A percentile compares a stretch with the other conserved stretches of the same genome.
These are phyloP conservation scores for Kuraishia floccosa DNA, from an alignment of 805 yeast genomes.

Conservation along the genomic window DNA sequence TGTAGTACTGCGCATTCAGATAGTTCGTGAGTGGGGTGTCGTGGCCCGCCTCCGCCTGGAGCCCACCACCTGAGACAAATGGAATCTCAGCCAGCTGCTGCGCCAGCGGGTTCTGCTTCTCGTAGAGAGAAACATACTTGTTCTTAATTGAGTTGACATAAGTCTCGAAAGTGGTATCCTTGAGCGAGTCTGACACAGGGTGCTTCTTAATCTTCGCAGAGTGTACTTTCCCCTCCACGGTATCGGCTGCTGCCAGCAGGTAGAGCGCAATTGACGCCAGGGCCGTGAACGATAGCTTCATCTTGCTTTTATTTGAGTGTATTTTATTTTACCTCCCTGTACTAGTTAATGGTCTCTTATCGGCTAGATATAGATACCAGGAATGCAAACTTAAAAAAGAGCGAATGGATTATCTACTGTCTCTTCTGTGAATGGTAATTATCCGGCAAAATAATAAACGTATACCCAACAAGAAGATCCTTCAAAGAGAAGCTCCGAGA, in stretches of 20 bases:
- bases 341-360: no score
- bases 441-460: no score
- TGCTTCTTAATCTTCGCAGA: constrained; percentile 35
- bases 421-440: no score
- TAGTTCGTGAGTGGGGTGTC: constrained; percentile 86
- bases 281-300: constrained; percentile 21
- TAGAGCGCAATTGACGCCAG: constrained; percentile 32
- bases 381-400: no score
- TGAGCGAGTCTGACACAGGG: constrained; percentile 33
- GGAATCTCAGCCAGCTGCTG: constrained; percentile 32
- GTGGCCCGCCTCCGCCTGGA: constrained; percentile 29
- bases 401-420: no score
- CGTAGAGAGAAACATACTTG: constrained; percentile 32
- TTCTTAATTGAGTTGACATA: constrained; percentile 35
- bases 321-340: no score
- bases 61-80: constrained; percentile 18
- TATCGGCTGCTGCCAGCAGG: constrained; percentile 11
- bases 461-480: no score
- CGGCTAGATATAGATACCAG: no score
- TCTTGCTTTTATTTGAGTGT: no score
- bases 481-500: no score
- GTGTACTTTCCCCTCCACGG: constrained; percentile 34
- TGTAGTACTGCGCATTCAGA: constrained; percentile 90
- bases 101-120: constrained; percentile 11
- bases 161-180: constrained; percentile 30